Base-by-base conservation (phyloP, 179 eudicot species). In the Sideroxylon spinosum region DNA sequence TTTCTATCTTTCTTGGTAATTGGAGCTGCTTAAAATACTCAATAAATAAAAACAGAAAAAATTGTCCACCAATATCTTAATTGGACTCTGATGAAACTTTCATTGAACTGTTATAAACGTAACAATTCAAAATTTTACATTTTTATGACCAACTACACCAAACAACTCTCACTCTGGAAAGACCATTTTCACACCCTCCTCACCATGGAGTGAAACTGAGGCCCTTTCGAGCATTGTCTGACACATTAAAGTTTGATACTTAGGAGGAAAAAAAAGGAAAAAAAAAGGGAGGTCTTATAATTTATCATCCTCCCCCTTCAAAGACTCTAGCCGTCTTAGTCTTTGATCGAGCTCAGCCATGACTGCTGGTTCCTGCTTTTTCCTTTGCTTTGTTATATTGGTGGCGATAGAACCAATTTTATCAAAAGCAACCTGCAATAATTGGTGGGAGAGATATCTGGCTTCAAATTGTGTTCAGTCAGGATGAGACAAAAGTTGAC, bases 291-390 rank as follows among this genome's bases (percentile, higher is more conserved):
- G 20, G 20, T 22, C 74, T 66, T 65, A 70, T 74, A 60, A 37
- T 37, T 37, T 37, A 37, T 37, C 44, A 37, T 78, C 79, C 12
- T 67, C 75, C 20, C 7, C 86, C 6, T 72, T 78, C 59, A 82
- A 9, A 55, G 89, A 84, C 73, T 86, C 84, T 46, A 88, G 82
- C 71, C 90, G 89, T 79, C 95, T 95, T 22, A 82, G 48, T 83
- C 97, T 90, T 78, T 90, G 86, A 79, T 90, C 97, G 28, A 95
- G 96, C 88, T 91, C 97, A 46, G 94, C 97, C 97, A 93, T 91
- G 12, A 95, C 98, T 19, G 90, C 97, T 5, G 98, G 91, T 82
- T 91, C 97, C 83, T 91, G 98, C 89, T 93, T 95, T 77, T 93
- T 95, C 86, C 98, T 87, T 80, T 93, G 91, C 84, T 90, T 95